Evolutionary conservation across 495 filamentous ascomycete species (phyloP).

Genomic region (Podospora pseudopauciseta): DNA sequence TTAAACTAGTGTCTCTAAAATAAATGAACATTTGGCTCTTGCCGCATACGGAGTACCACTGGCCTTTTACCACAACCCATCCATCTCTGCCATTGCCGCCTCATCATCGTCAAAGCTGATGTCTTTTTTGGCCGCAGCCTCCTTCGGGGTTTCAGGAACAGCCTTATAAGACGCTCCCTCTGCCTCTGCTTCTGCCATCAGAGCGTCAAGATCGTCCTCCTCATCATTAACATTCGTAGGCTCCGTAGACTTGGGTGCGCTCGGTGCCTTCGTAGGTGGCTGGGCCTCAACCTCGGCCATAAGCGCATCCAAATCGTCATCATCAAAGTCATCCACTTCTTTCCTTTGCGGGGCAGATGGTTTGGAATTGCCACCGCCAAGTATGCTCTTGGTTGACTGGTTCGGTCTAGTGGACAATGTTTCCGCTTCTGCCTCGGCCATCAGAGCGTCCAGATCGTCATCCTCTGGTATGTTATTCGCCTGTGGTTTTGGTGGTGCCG

Average conservation of each 20-base stretch:
- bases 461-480: constrained; percentile 37
- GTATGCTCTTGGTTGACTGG: constrained; percentile 14
- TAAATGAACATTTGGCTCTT: neutral
- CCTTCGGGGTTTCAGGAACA: neutral
- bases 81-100: constrained; percentile 66
- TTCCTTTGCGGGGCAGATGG: neutral
- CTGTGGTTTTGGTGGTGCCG: neutral
- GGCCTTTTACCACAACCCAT: constrained; percentile 51
- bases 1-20: neutral
- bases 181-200: constrained; percentile 46
- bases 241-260: neutral
- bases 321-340: constrained; percentile 10
- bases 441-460: constrained; percentile 50
- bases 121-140: constrained; percentile 5
- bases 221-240: constrained; percentile 7
- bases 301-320: constrained; percentile 47
- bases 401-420: constrained; percentile 9
- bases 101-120: constrained; percentile 33
- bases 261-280: constrained; percentile 5
- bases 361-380: constrained; percentile 23
- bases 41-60: neutral
- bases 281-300: constrained; percentile 44
- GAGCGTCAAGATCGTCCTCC: constrained; percentile 41
- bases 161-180: constrained; percentile 8
- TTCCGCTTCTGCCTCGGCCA: constrained; percentile 44